Percentiles rank a stretch among this genome's conserved stretches.
Evolutionary conservation across 2,329 filamentous ascomycete genomes (phyloP).

Genomic region (Capronia epimyces): DNA sequence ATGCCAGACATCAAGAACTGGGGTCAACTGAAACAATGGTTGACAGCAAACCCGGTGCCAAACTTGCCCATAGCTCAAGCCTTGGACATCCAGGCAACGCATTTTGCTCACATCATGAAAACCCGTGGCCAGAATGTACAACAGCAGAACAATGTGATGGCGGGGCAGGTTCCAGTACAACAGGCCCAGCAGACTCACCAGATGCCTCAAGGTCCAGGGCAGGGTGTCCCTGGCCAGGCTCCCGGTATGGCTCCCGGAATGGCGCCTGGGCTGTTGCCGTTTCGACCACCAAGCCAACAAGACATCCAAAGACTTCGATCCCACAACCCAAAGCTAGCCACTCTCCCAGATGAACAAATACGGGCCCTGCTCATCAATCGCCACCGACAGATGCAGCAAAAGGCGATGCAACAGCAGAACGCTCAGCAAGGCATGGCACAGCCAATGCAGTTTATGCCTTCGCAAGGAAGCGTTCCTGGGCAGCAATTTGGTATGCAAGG

Average conservation of each 20-base stretch:
- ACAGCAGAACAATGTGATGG: slow-evolving; percentile 16
- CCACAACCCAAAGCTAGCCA: slow-evolving; percentile 20
- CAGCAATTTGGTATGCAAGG: slow-evolving; percentile 17
- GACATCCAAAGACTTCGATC: slow-evolving; percentile 22
- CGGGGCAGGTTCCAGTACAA: slow-evolving; percentile 10
- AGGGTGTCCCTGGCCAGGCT: slow-evolving; percentile 6
- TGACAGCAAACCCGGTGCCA: slow-evolving; percentile 20
- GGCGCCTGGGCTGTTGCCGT: slow-evolving; percentile 11
- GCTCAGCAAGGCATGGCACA: slow-evolving; percentile 17
- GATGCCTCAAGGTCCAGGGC: slow-evolving; percentile 7
- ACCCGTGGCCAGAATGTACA: slow-evolving; percentile 17
- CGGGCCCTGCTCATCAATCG: slow-evolving; percentile 20
- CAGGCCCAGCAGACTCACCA: slow-evolving; percentile 15
- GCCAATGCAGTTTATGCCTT: slow-evolving; percentile 14
- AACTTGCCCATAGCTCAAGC: slow-evolving; percentile 20
- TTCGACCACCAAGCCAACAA: slow-evolving; percentile 11
- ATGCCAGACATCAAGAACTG: slow-evolving; percentile 22
- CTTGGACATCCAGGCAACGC: slow-evolving; percentile 23
- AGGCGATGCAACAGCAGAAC: slow-evolving; percentile 19
- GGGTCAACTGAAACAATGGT: slow-evolving; percentile 26
- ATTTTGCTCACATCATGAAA: slow-evolving; percentile 24
- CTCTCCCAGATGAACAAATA: slow-evolving; percentile 22
- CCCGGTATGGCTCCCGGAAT: slow-evolving; percentile 8
- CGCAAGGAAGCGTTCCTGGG: slow-evolving; percentile 6
- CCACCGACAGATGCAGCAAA: slow-evolving; percentile 19